Conservation (phyloP, 1,139 yeast genomes). For the Wickerhamomyces sp. region DNA sequence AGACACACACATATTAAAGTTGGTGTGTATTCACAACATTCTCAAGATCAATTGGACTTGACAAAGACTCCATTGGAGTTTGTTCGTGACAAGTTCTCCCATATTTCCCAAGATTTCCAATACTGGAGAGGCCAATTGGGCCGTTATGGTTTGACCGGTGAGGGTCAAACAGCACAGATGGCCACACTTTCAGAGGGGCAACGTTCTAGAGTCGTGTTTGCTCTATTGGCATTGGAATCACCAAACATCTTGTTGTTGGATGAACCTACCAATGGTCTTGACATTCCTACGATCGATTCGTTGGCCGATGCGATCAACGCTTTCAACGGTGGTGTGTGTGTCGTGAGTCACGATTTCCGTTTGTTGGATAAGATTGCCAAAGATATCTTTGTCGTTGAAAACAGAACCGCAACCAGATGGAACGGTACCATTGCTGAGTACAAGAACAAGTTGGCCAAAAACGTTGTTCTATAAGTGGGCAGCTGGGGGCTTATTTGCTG, state of each 20-base stretch:
- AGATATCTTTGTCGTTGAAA: slow-evolving; percentile 92
- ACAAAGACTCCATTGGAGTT: slow-evolving; percentile 94
- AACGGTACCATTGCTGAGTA: slow-evolving; percentile 85
- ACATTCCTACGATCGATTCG: slow-evolving; percentile 96
- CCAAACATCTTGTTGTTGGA: slow-evolving; percentile 94
- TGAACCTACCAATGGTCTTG: slow-evolving; percentile 99
- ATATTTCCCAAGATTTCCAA: slow-evolving; percentile 94
- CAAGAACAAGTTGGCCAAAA: slow-evolving; percentile 88
- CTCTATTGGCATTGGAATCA: slow-evolving; percentile 87
- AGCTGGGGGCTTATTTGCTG: no score
- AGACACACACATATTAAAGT: slow-evolving; percentile 96
- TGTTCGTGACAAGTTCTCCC: slow-evolving; percentile 88
- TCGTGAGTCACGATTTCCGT: slow-evolving; percentile 99
- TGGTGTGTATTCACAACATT: slow-evolving; percentile 98
- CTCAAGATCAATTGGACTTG: slow-evolving; percentile 95
- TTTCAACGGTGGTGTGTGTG: slow-evolving; percentile 97
- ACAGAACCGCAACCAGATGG: slow-evolving; percentile 96
- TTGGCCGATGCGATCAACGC: slow-evolving; percentile 92
- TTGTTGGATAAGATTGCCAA: slow-evolving; percentile 95
- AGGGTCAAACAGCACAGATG: slow-evolving; percentile 97
- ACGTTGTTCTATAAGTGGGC: slow-evolving; percentile 62
- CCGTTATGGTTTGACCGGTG: slow-evolving; percentile 97
- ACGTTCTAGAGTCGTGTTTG: slow-evolving; percentile 97
- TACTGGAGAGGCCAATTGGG: slow-evolving; percentile 99
- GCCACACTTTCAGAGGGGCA: slow-evolving; percentile 98